Percentiles rank a stretch among this genome's conserved stretches.
These are phyloP conservation scores for Cladophialophora yegresii DNA, from an alignment of 2,329 filamentous ascomycete genomes.

Conservation along the genomic window DNA sequence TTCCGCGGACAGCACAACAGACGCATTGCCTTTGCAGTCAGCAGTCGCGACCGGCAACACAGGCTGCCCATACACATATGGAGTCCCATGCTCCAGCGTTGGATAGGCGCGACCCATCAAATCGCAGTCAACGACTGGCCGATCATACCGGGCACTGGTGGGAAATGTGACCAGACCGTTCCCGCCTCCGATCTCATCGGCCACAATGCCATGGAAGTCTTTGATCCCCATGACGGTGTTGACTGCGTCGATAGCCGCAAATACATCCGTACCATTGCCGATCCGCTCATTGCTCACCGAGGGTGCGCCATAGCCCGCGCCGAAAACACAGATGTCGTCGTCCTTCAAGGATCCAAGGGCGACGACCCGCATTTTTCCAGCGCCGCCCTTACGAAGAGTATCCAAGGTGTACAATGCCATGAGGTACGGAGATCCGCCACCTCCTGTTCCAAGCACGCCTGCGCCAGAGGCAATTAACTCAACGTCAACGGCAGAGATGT, in stretches of 20 bases:
- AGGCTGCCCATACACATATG: conserved; percentile 47
- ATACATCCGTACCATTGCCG: conserved; percentile 37
- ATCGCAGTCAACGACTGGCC: conserved; percentile 51
- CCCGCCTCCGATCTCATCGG: conserved; percentile 42
- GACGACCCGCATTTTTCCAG: conserved; percentile 47
- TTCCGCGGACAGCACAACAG: conserved; percentile 38
- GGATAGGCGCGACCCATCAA: conserved; percentile 54
- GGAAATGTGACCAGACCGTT: conserved; percentile 45
- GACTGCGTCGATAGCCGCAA: conserved; percentile 44
- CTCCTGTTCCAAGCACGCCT: conserved; percentile 45
- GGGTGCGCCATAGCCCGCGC: conserved; percentile 50
- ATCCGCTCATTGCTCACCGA: conserved; percentile 40
- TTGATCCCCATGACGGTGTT: conserved; percentile 39
- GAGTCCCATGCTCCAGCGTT: conserved; percentile 50
- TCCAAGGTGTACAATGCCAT: conserved; percentile 51
- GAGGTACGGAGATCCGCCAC: conserved; percentile 48
- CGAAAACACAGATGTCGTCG: conserved; percentile 47
- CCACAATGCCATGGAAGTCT: conserved; percentile 44
- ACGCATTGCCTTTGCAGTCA: conserved; percentile 48
- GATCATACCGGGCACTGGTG: conserved; percentile 39
- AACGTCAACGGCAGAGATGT: conserved; percentile 43
- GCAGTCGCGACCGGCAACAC: conserved; percentile 45
- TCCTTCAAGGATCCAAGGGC: conserved; percentile 45
- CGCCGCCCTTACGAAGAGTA: conserved; percentile 41
- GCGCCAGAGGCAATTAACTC: conserved; percentile 44